phyloP scores from a whole-genome alignment of 495 filamentous ascomycete species.

The Saxophila tyrrhenica region DNA sequence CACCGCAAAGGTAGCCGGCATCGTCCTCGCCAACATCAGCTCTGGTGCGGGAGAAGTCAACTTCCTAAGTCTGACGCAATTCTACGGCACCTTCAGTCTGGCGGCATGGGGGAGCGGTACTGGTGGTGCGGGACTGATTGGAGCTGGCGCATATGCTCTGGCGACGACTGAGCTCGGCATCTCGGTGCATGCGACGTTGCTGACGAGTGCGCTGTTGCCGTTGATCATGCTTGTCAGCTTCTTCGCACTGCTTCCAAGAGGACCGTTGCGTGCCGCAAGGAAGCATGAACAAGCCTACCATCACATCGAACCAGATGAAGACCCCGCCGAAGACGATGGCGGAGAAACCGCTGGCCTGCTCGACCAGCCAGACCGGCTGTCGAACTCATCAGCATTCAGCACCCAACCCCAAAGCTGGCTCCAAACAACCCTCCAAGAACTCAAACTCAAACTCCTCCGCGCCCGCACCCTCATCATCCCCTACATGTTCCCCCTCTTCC shows the following conservation, averaged over 20 bases:
- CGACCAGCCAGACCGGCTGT: slow-evolving; percentile 14
- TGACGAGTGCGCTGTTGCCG: slow-evolving; percentile 68
- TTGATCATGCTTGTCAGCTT: slow-evolving; percentile 75
- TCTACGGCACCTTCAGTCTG: slow-evolving; percentile 79
- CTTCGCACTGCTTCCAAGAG: slow-evolving; percentile 63
- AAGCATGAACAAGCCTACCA: slow-evolving; percentile 34
- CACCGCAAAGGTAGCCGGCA: slow-evolving; percentile 63
- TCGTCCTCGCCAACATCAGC: slow-evolving; percentile 72
- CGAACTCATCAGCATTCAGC: slow-evolving; percentile 13
- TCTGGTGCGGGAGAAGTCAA: slow-evolving; percentile 79
- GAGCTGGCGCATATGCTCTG: slow-evolving; percentile 76
- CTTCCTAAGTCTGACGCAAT: slow-evolving; percentile 85
- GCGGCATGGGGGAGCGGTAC: slow-evolving; percentile 92
- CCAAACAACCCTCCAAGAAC: slow-evolving; percentile 24
- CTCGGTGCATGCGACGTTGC: slow-evolving; percentile 55
- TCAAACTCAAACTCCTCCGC: slow-evolving; percentile 41
- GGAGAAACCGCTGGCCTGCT: slow-evolving; percentile 30
- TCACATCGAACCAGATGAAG: slow-evolving; percentile 26
- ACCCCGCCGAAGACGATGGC: slow-evolving; percentile 26
- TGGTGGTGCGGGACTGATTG: slow-evolving; percentile 76
- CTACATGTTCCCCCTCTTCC: slow-evolving; percentile 78
- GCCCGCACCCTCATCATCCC: slow-evolving; percentile 50
- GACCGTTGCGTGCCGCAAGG: slow-evolving; percentile 42
- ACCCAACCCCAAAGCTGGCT: not conserved
- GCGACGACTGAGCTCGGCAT: slow-evolving; percentile 69